Evolutionary conservation across 306 rosid genomes (phyloP), one percentile per base, ranked within the genome.

Genomic region (Parietaria judaica): DNA sequence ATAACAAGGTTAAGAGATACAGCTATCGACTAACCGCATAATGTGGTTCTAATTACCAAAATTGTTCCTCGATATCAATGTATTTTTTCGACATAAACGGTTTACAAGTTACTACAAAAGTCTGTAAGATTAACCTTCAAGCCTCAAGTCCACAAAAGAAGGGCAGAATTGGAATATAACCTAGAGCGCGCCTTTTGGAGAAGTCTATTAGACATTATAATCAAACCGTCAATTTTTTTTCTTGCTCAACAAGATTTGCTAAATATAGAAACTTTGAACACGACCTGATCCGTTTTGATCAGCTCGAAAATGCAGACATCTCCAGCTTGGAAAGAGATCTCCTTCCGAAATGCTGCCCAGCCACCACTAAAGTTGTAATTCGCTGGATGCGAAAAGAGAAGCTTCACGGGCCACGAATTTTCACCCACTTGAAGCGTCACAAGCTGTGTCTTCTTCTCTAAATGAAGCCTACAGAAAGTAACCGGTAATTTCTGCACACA

Each of bases 361-460:
- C 70, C 70, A 46, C 31, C 38, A 36, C 9, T 11, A 8, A 66
- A 36, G 23, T 6, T 35, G 36, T 16, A 39, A 0, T 37, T 11
- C 0, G 6, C 1, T 1, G 6, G 9, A 39, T 9, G 38, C 11
- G 23, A 14, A 23, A 23, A 23, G 8, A 49, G 6, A 35, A 68
- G 5, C 35, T 11, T 39, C 43, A 51, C 66, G 23, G 43, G 36
- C 72, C 72, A 68, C 0, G 53, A 38, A 12, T 45, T 59, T 5
- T 59, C 72, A 17, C 64, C 39, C 14, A 51, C 44, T 36, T 37
- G 51, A 68, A 68, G 66, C 1, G 57, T 50, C 60, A 50, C 51
- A 12, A 16, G 58, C 23, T 68, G 72, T 6, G 17, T 16, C 53
- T 39, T 51, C 17, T 14, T 14, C 3, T 50, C 31, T 5, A 68